These are phyloP conservation scores for Penicillium samsonianum DNA, from an alignment of 495 filamentous ascomycete genomes.

Conservation along the genomic window DNA sequence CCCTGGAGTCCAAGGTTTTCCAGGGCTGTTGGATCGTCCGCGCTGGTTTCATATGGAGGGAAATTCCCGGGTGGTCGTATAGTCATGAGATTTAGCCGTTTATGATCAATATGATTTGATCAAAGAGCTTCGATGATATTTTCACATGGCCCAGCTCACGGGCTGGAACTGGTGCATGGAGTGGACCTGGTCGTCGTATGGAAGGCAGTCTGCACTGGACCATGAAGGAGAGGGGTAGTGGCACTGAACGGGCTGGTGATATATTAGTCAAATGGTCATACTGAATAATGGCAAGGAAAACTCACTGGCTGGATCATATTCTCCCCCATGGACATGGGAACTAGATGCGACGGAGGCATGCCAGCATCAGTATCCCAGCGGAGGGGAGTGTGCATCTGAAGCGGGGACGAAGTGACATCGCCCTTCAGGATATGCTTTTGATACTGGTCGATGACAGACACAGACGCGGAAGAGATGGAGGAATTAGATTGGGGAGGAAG, in stretches of 20 bases:
- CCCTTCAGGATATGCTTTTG: constrained; percentile 38
- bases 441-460: constrained; percentile 39
- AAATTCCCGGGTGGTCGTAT: background rate
- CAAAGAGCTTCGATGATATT: constrained; percentile 1
- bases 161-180: constrained; percentile 33
- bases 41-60: background rate
- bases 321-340: constrained; percentile 39
- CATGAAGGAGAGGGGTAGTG: constrained; percentile 47
- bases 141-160: constrained; percentile 36
- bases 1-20: background rate
- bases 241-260: constrained; percentile 35
- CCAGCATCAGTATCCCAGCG: constrained; percentile 39
- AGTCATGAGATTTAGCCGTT: constrained; percentile 1
- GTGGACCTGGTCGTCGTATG: constrained; percentile 43
- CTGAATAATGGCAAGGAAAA: background rate
- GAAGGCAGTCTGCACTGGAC: constrained; percentile 39
- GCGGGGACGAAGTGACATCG: constrained; percentile 41
- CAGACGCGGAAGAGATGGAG: constrained; percentile 40
- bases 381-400: constrained; percentile 37
- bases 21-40: background rate
- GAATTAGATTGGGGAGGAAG: constrained; percentile 41
- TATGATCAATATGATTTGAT: background rate
- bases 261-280: constrained; percentile 1
- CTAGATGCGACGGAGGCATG: constrained; percentile 33
- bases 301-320: constrained; percentile 37